phyloP scores from a whole-genome alignment of 2,329 filamentous ascomycete genomes.

The Nemania abortiva region DNA sequence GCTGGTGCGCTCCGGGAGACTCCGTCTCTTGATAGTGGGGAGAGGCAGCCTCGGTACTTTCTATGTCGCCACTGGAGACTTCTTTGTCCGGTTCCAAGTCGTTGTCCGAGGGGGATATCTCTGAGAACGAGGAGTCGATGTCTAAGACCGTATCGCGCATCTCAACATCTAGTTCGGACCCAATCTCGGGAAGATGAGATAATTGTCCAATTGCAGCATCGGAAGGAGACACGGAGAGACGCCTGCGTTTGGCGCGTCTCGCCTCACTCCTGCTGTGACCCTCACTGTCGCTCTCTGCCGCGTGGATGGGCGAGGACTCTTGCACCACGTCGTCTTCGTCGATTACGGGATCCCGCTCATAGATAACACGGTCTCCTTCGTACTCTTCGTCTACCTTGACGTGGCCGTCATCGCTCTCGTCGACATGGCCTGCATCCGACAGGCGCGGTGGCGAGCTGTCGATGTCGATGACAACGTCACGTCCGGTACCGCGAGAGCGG shows the following conservation, averaged over 20 bases:
- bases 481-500: slow-evolving; percentile 33
- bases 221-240: slow-evolving; percentile 52
- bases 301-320: slow-evolving; percentile 42
- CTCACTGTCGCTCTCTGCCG: slow-evolving; percentile 11
- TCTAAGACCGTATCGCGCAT: slow-evolving; percentile 39
- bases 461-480: slow-evolving; percentile 47
- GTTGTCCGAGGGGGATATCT: slow-evolving; percentile 2
- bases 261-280: slow-evolving; percentile 17
- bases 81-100: slow-evolving; percentile 12
- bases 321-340: slow-evolving; percentile 39
- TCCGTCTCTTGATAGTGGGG: slow-evolving; percentile 23
- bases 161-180: slow-evolving; percentile 32
- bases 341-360: slow-evolving; percentile 15
- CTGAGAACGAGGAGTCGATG: slow-evolving; percentile 35
- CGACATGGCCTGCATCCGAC: slow-evolving; percentile 10
- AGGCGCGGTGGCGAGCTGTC: slow-evolving; percentile 48
- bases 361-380: background rate
- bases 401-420: slow-evolving; percentile 14
- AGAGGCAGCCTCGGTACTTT: slow-evolving; percentile 10
- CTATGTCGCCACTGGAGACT: slow-evolving; percentile 18
- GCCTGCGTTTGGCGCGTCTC: slow-evolving; percentile 53
- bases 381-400: background rate
- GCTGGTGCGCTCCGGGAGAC: slow-evolving; percentile 39
- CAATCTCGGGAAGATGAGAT: slow-evolving; percentile 9
- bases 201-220: slow-evolving; percentile 27